A percentile compares a stretch with the other conserved stretches of the same genome.
Evolutionary conservation across 108 stramenopile genomes (phyloP).

Genomic region (Thalassiosira profunda): DNA sequence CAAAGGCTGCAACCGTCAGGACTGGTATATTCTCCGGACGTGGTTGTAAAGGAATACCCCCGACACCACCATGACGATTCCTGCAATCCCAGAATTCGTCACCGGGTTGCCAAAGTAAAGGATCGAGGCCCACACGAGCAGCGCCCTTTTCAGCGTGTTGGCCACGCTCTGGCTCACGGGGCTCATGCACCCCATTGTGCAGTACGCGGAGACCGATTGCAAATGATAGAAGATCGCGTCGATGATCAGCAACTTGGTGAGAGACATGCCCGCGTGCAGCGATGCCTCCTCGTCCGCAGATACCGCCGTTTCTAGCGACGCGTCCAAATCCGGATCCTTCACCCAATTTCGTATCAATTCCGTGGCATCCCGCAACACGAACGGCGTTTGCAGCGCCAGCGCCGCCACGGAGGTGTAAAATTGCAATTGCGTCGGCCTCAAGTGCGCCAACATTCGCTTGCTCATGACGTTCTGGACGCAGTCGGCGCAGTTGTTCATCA

Average conservation of each 20-base stretch:
- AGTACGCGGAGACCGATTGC: conserved; percentile 53
- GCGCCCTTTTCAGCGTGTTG: conserved; percentile 47
- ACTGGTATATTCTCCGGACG: conserved; percentile 41
- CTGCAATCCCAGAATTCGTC: conserved; percentile 29
- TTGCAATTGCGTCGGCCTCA: conserved; percentile 49
- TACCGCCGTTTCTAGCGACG: not conserved
- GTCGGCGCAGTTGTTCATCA: conserved; percentile 51
- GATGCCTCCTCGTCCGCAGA: conserved; percentile 12
- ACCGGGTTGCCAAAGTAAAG: conserved; percentile 48
- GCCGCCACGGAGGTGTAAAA: conserved; percentile 55
- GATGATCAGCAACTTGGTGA: conserved; percentile 28
- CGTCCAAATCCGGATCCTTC: not conserved
- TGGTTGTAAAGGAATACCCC: conserved; percentile 54
- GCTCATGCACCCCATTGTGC: conserved; percentile 44
- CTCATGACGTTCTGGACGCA: conserved; percentile 59
- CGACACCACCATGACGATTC: conserved; percentile 44
- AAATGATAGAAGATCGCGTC: conserved; percentile 56
- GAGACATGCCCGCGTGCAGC: conserved; percentile 7
- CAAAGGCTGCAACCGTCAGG: too few relatives aligned
- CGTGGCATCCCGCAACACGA: conserved; percentile 26
- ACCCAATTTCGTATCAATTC: conserved; percentile 7
- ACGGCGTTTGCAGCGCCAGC: conserved; percentile 41
- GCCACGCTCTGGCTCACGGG: conserved; percentile 47
- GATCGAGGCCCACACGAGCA: conserved; percentile 46
- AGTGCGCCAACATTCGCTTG: conserved; percentile 45